Evolutionary conservation across 2,329 filamentous ascomycete genomes (phyloP).

Genomic region (Phoma herbarum): DNA sequence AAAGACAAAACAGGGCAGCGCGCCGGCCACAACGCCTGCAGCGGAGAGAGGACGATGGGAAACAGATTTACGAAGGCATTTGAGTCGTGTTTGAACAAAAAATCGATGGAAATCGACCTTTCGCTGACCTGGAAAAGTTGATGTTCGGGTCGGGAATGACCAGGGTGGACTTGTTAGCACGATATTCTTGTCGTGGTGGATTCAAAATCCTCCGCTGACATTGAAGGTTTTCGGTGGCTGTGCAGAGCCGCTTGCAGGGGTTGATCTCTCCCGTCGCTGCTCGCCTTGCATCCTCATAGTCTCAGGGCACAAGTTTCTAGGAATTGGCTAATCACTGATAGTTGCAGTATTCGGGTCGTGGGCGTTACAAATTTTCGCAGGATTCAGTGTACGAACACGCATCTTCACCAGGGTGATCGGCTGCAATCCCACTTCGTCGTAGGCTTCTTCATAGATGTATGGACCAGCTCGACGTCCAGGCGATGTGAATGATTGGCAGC

Average conservation of each 20-base stretch:
- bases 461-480: too few relatives aligned
- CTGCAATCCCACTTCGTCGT: background rate
- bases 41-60: too few relatives aligned
- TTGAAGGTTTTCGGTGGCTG: background rate
- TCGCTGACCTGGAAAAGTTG: too few relatives aligned
- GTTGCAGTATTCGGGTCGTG: too few relatives aligned
- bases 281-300: background rate
- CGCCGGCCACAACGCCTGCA: too few relatives aligned
- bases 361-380: background rate
- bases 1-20: too few relatives aligned
- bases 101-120: too few relatives aligned
- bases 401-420: background rate
- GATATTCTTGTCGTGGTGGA: background rate
- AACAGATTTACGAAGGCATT: too few relatives aligned
- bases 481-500: too few relatives aligned
- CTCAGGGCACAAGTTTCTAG: background rate
- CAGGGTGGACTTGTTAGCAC: background rate
- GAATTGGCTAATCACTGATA: background rate
- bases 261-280: background rate
- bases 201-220: background rate
- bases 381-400: background rate
- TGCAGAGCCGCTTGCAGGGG: background rate
- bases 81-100: too few relatives aligned
- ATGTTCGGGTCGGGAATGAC: too few relatives aligned
- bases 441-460: background rate